A percentile compares a stretch with the other conserved stretches of the same genome.
These are phyloP conservation scores for Colletotrichum sp. DNA, from an alignment of 2,329 filamentous ascomycete genomes.

Conservation along the genomic window DNA sequence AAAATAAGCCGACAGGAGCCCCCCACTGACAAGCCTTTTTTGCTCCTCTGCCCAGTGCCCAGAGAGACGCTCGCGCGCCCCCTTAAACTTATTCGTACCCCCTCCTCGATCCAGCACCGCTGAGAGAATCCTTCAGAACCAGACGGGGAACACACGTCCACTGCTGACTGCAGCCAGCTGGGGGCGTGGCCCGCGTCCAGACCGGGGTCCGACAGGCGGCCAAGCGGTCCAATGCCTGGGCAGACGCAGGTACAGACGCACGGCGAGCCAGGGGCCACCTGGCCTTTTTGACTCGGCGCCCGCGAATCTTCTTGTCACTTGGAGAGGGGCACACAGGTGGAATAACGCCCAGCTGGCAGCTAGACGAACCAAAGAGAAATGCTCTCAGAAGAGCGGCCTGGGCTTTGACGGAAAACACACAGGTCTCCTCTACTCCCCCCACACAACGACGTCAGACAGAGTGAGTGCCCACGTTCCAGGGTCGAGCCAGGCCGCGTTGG, in stretches of 20 bases:
- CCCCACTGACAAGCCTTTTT: neutral
- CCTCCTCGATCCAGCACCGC: neutral
- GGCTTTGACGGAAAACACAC: neutral
- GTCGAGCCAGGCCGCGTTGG: neutral
- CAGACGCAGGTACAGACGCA: constrained; percentile 18
- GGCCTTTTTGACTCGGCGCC: neutral
- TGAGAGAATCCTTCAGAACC: neutral
- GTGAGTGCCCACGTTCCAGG: neutral
- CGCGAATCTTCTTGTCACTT: neutral
- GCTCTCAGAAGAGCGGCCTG: neutral
- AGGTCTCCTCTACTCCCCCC: neutral
- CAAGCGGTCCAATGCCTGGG: neutral
- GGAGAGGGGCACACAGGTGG: neutral
- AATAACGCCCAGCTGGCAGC: neutral
- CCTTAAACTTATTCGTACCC: neutral
- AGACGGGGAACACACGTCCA: neutral
- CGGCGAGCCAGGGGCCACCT: neutral
- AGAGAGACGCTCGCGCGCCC: neutral
- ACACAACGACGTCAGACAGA: constrained; percentile 13
- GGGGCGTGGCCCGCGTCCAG: neutral
- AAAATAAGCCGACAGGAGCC: neutral
- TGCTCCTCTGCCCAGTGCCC: neutral
- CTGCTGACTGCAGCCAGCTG: neutral
- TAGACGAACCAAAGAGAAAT: neutral
- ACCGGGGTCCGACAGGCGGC: neutral